Evolutionary conservation across 495 filamentous ascomycete species (phyloP).

Genomic region (Ramalina intermedia): DNA sequence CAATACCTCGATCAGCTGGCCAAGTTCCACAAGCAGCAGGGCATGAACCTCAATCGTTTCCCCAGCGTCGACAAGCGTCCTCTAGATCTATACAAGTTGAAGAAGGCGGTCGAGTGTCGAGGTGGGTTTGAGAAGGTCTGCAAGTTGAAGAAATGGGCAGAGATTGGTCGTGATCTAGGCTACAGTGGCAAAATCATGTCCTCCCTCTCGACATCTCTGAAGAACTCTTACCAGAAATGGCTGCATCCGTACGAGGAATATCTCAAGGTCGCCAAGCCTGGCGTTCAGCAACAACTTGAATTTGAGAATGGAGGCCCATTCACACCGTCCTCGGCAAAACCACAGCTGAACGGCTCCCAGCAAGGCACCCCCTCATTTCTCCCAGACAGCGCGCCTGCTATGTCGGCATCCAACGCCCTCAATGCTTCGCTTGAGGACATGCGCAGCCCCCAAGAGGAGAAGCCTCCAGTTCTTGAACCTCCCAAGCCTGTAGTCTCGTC

Average conservation of each 20-base stretch:
- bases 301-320: slow-evolving; percentile 84
- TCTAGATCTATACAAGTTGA: slow-evolving; percentile 86
- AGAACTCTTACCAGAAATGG: slow-evolving; percentile 96
- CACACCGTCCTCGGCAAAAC: slow-evolving; percentile 79
- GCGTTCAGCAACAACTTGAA: slow-evolving; percentile 92
- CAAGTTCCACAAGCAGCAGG: slow-evolving; percentile 96
- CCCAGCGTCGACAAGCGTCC: slow-evolving; percentile 97
- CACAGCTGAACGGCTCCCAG: slow-evolving; percentile 66
- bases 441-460: slow-evolving; percentile 29
- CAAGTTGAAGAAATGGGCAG: slow-evolving; percentile 97
- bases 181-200: slow-evolving; percentile 99
- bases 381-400: slow-evolving; percentile 53
- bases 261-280: slow-evolving; percentile 78
- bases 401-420: slow-evolving; percentile 52
- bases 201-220: slow-evolving; percentile 94
- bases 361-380: slow-evolving; percentile 50
- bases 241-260: slow-evolving; percentile 96
- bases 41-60: slow-evolving; percentile 82
- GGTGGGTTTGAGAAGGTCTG: slow-evolving; percentile 94
- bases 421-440: slow-evolving; percentile 47
- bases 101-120: slow-evolving; percentile 87
- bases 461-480: slow-evolving; percentile 38
- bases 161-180: slow-evolving; percentile 90
- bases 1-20: slow-evolving; percentile 90
- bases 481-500: slow-evolving; percentile 35